Base-by-base conservation (phyloP, 148 eudicot species). In the Heliamphora exappendiculata region DNA sequence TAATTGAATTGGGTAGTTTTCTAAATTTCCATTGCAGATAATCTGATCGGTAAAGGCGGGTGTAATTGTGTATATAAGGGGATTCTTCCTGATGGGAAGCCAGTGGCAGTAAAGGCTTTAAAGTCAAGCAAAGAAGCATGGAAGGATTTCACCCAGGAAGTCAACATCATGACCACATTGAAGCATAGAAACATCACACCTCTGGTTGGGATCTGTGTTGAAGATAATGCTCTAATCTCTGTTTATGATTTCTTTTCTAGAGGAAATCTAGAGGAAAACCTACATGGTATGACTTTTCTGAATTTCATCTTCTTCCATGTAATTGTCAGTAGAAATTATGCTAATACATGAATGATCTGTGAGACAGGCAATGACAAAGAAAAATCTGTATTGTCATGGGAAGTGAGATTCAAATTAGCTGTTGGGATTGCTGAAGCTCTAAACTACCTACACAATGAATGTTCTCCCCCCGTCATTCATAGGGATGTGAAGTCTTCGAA, bases 401-500 rank as follows among this genome's bases (percentile, higher is more conserved):
- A 93, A 77, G 81, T 85, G 67, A 87, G 99, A 84, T 93, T 81
- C 70, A 84, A 72, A 45, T 69, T 89, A 80, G 99, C 94, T 59
- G 76, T 87, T 68, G 89, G 91, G 29, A 79, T 93, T 28, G 98
- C 98, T 50, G 99, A 96, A 81, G 93, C 94, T 20, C 81, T 93
- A 26, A 81, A 83, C 28, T 89, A 89, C 75, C 81, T 96, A 47
- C 99, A 93, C 81, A 85, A 81, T 29, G 93, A 87, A 67, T 88
- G 87, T 69, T 78, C 87, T 26, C 82, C 81, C 66, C 88, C 91
- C 4, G 87, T 96, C 22, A 91, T 93, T 84, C 99, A 96, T 53
- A 82, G 98, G 83, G 99, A 96, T 82, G 87, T 93, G 63, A 96
- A 96, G 84, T 91, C 99, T 42, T 96, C 99, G 53, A 96, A 96